These are phyloP conservation scores for Metschnikowia sp. DNA, from an alignment of 805 yeast species.

Conservation along the genomic window DNA sequence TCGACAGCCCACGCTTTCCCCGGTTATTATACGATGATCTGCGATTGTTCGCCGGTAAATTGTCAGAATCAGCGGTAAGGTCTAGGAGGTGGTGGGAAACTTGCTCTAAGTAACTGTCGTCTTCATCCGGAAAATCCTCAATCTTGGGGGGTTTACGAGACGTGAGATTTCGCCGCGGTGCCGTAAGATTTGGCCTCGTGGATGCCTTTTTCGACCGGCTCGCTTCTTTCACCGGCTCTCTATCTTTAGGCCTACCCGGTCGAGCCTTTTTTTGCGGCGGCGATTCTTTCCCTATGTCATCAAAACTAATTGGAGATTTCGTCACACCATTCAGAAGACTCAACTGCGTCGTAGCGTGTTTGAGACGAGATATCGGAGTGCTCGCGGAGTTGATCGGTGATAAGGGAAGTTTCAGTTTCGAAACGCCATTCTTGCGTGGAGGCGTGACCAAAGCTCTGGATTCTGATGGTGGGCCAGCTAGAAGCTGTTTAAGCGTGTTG, in stretches of 20 bases:
- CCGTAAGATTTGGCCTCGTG: not conserved
- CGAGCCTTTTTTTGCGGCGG: constrained; percentile 6
- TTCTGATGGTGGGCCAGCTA: constrained; percentile 6
- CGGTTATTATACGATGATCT: constrained; percentile 49
- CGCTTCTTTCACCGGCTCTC: not conserved
- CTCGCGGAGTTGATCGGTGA: constrained; percentile 14
- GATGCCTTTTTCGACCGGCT: not conserved
- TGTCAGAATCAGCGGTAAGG: constrained; percentile 11
- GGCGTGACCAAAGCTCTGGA: not conserved
- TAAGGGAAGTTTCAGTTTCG: not conserved
- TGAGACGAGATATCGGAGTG: constrained; percentile 17
- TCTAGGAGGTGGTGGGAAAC: constrained; percentile 27
- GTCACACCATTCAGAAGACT: not conserved
- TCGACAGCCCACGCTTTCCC: constrained; percentile 70
- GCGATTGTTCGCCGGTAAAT: constrained; percentile 4
- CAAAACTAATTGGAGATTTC: constrained; percentile 4
- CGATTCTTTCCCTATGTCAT: constrained; percentile 8
- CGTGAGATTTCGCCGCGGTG: not conserved
- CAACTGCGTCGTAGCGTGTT: constrained; percentile 14
- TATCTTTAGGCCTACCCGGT: not conserved
- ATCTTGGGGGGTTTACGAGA: constrained; percentile 5
- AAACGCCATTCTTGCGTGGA: constrained; percentile 5
- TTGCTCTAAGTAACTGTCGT: constrained; percentile 27
- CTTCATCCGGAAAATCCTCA: constrained; percentile 9
- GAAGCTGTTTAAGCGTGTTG: constrained; percentile 17